A percentile compares a stretch with the other conserved stretches of the same genome.
Conservation (phyloP, 2,329 filamentous ascomycete species). For the Trichocomaceae sp. region DNA sequence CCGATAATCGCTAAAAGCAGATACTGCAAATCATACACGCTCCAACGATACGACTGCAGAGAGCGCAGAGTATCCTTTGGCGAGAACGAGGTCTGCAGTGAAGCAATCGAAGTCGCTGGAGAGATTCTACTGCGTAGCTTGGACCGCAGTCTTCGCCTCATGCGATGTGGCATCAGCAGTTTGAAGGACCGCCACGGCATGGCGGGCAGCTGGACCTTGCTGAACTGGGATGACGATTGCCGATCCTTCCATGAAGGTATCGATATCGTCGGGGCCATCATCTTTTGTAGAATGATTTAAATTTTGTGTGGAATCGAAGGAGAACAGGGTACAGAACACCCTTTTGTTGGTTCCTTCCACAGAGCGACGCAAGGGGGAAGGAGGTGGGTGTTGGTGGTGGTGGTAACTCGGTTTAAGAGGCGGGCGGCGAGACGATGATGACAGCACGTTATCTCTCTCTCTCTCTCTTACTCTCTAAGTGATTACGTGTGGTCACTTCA, state of each 20-base stretch:
- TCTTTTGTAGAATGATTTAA: neutral
- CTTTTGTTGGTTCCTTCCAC: slow-evolving; percentile 4
- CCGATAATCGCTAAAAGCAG: slow-evolving; percentile 64
- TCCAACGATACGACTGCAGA: slow-evolving; percentile 73
- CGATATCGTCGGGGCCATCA: slow-evolving; percentile 15
- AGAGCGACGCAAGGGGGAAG: slow-evolving; percentile 9
- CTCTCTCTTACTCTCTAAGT: neutral
- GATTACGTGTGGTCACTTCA: neutral
- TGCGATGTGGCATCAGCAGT: slow-evolving; percentile 53
- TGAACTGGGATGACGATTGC: slow-evolving; percentile 37
- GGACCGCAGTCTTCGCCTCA: slow-evolving; percentile 62
- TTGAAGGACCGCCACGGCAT: slow-evolving; percentile 45
- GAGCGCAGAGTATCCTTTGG: slow-evolving; percentile 69
- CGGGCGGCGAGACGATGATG: slow-evolving; percentile 11
- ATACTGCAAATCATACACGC: slow-evolving; percentile 78
- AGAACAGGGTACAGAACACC: neutral
- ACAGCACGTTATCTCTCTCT: neutral
- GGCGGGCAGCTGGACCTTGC: slow-evolving; percentile 41
- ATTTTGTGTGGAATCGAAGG: neutral
- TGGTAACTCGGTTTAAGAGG: too few species aligned
- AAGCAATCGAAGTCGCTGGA: slow-evolving; percentile 65
- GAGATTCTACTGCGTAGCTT: slow-evolving; percentile 61
- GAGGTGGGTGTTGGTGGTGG: too few species aligned
- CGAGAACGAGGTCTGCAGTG: slow-evolving; percentile 74
- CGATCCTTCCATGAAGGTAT: slow-evolving; percentile 42